Percentiles rank a stretch among this genome's conserved stretches.
Conservation (phyloP, 805 yeast genomes). For the Candida piceae region DNA sequence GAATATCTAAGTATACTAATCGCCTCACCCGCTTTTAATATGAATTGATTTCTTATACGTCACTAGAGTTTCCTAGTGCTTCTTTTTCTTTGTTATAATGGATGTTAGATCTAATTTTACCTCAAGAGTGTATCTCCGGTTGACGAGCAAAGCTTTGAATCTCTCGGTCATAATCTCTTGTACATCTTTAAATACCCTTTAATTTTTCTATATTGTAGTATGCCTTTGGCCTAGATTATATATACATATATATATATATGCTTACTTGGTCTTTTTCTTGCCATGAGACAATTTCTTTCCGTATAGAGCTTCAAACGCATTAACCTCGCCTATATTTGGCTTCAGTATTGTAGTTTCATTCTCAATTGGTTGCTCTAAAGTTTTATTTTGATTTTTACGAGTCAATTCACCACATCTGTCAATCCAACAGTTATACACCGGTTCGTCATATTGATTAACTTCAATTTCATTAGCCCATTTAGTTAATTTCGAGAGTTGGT, state of each 20-base stretch:
- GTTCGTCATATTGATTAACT: slow-evolving; percentile 13
- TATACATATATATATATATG: too few species aligned
- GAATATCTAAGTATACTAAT: too few species aligned
- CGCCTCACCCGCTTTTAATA: slow-evolving; percentile 5
- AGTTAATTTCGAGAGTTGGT: slow-evolving; percentile 3
- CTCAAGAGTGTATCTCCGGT: slow-evolving; percentile 47
- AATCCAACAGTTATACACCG: slow-evolving; percentile 14
- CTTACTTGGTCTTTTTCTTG: background rate
- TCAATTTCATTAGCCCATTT: slow-evolving; percentile 13
- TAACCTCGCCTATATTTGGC: slow-evolving; percentile 4
- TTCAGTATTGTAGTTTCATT: too few species aligned
- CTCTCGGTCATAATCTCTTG: slow-evolving; percentile 49
- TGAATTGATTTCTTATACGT: too few species aligned
- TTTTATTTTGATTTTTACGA: too few species aligned
- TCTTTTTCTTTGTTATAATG: background rate
- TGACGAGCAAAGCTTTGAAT: slow-evolving; percentile 40
- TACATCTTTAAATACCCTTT: slow-evolving; percentile 29
- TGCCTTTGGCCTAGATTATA: too few species aligned
- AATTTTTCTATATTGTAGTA: background rate
- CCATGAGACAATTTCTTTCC: slow-evolving; percentile 11
- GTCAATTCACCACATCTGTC: slow-evolving; percentile 24
- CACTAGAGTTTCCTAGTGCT: background rate
- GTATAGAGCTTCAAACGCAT: slow-evolving; percentile 20
- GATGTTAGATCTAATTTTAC: background rate
- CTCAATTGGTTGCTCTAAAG: too few species aligned